Conservation (phyloP, 768 basidiomycete species). For the Mycena alexandri region DNA sequence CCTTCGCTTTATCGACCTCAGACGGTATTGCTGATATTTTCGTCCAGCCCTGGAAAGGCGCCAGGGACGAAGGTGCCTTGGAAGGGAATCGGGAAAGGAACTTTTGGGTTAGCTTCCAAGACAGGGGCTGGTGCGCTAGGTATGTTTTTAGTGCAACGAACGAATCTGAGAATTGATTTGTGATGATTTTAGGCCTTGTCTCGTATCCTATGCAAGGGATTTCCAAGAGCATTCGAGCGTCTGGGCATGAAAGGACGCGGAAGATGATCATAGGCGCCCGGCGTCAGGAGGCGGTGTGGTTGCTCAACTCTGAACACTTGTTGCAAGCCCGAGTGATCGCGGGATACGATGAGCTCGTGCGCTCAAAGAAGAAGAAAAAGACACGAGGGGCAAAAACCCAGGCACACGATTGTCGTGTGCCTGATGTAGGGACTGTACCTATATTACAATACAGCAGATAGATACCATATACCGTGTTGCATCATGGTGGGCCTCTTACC, state of each 20-base stretch:
- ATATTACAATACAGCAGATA: slow-evolving; percentile 2
- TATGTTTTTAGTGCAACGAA: not conserved
- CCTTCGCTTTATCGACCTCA: slow-evolving; percentile 8
- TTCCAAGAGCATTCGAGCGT: slow-evolving; percentile 40
- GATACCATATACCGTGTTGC: not conserved
- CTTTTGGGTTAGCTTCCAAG: not conserved
- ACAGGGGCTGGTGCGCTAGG: slow-evolving; percentile 34
- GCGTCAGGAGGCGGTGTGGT: slow-evolving; percentile 31
- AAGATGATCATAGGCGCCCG: slow-evolving; percentile 1
- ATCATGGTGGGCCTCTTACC: not conserved
- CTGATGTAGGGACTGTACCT: slow-evolving; percentile 18
- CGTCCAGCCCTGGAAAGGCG: slow-evolving; percentile 34
- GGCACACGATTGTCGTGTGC: too few species aligned
- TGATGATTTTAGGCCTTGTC: slow-evolving; percentile 8
- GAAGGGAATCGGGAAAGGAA: slow-evolving; percentile 38
- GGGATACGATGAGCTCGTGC: slow-evolving; percentile 13
- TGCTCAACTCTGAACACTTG: slow-evolving; percentile 5
- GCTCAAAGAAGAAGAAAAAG: not conserved
- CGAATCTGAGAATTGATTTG: too few species aligned
- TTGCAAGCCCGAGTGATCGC: slow-evolving; percentile 6
- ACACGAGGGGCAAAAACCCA: too few species aligned
- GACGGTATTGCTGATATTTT: slow-evolving; percentile 28
- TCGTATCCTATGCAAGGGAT: slow-evolving; percentile 46
- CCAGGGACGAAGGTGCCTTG: slow-evolving; percentile 28
- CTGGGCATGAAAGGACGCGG: slow-evolving; percentile 18